Percentiles rank a stretch among this genome's conserved stretches.
phyloP scores from a whole-genome alignment of 768 basidiomycete genomes.

The Kwoniella pini region DNA sequence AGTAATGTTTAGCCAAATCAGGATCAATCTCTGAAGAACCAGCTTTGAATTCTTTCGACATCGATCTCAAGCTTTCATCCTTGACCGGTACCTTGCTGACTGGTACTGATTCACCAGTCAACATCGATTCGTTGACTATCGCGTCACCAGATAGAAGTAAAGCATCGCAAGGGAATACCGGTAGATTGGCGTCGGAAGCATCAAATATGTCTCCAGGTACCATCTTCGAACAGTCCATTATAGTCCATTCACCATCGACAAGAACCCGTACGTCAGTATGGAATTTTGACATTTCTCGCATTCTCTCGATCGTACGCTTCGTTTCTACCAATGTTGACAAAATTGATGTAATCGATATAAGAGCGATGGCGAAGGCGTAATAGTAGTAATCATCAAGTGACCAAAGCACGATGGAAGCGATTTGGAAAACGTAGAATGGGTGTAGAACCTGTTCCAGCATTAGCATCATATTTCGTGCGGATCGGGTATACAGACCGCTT shows the following conservation, averaged over 20 bases:
- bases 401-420: slow-evolving; percentile 92
- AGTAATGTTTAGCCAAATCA: slow-evolving; percentile 76
- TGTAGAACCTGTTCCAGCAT: slow-evolving; percentile 69
- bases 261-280: slow-evolving; percentile 73
- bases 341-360: slow-evolving; percentile 85
- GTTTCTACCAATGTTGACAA: slow-evolving; percentile 86
- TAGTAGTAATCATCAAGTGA: slow-evolving; percentile 93
- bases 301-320: slow-evolving; percentile 85
- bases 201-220: slow-evolving; percentile 93
- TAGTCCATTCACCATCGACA: slow-evolving; percentile 69
- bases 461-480: neutral
- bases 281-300: slow-evolving; percentile 95
- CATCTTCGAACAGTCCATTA: slow-evolving; percentile 71
- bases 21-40: slow-evolving; percentile 54
- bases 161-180: slow-evolving; percentile 82
- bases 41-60: slow-evolving; percentile 68
- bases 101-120: slow-evolving; percentile 90
- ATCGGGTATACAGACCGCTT: slow-evolving; percentile 21
- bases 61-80: slow-evolving; percentile 67
- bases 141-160: slow-evolving; percentile 93
- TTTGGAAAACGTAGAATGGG: slow-evolving; percentile 98
- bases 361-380: slow-evolving; percentile 93
- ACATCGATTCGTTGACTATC: slow-evolving; percentile 95
- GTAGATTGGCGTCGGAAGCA: slow-evolving; percentile 72
- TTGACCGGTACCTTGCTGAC: slow-evolving; percentile 86